Conservation (phyloP, 805 yeast genomes). For the Saccharomycopsis sp. region DNA sequence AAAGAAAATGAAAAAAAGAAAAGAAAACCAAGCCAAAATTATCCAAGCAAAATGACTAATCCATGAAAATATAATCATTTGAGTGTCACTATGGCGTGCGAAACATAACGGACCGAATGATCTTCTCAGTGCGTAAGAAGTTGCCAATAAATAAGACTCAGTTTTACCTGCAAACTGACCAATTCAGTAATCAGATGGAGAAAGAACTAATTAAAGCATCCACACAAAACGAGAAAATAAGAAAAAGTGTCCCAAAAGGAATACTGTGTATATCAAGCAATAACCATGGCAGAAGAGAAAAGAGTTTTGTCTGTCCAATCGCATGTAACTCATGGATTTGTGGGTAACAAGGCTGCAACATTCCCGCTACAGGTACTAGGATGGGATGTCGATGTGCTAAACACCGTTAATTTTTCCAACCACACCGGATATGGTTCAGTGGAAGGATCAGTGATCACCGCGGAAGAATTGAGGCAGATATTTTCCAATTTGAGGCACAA, state of each 20-base stretch:
- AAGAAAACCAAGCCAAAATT: no score
- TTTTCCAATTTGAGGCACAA: constrained; percentile 34
- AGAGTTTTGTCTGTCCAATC: constrained; percentile 60
- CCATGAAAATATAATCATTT: background rate
- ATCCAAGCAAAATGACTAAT: background rate
- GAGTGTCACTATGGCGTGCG: background rate
- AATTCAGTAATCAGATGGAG: no score
- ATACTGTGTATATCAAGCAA: background rate
- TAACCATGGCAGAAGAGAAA: background rate
- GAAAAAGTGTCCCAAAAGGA: background rate
- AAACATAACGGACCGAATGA: no score
- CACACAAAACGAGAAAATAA: no score
- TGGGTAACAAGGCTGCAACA: constrained; percentile 87
- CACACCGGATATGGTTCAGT: constrained; percentile 81
- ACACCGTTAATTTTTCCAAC: constrained; percentile 84
- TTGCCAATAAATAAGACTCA: background rate
- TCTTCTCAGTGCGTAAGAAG: background rate
- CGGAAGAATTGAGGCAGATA: constrained; percentile 34
- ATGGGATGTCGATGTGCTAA: constrained; percentile 89
- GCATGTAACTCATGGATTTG: constrained; percentile 93
- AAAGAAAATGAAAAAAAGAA: no score
- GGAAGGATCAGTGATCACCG: constrained; percentile 39
- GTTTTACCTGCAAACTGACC: no score
- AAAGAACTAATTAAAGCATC: no score
- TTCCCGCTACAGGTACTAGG: constrained; percentile 78